These are phyloP conservation scores for Potentilla sterilis DNA, from an alignment of 306 rosid genomes.

Conservation along the genomic window DNA sequence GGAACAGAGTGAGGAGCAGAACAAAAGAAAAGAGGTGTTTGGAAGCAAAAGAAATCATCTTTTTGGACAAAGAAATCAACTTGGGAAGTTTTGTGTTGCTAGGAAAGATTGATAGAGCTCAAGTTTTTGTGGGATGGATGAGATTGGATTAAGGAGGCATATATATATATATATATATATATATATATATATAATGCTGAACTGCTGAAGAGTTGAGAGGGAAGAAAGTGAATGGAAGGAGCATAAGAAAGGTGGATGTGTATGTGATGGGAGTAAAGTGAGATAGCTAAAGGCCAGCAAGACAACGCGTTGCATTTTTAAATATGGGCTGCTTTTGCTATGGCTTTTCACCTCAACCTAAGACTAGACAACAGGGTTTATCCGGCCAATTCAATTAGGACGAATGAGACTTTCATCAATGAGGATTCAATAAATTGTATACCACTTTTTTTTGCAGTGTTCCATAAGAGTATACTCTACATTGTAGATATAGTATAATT, in stretches of 20 bases:
- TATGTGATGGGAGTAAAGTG: conserved; percentile 1
- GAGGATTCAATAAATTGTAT: background rate
- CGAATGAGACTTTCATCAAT: background rate
- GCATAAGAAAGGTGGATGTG: background rate
- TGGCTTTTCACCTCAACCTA: background rate
- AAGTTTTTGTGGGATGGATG: background rate
- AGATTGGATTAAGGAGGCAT: background rate
- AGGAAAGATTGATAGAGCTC: no score
- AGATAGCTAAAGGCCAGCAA: background rate
- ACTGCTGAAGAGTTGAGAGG: background rate
- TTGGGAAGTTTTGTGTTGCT: background rate
- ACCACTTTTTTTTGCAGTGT: background rate
- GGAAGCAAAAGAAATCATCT: conserved; percentile 22
- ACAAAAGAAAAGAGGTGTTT: conserved; percentile 17
- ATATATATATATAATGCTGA: background rate
- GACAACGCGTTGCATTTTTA: conserved; percentile 1
- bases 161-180: background rate
- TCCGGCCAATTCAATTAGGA: background rate
- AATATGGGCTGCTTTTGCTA: background rate
- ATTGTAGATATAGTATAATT: background rate
- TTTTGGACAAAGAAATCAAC: background rate
- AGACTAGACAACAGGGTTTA: background rate
- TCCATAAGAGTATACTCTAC: background rate
- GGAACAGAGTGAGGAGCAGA: conserved; percentile 31
- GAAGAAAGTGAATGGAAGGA: background rate